These are phyloP conservation scores for Cystobasidium sp. DNA, from an alignment of 1,284 basidiomycete species.

Conservation along the genomic window DNA sequence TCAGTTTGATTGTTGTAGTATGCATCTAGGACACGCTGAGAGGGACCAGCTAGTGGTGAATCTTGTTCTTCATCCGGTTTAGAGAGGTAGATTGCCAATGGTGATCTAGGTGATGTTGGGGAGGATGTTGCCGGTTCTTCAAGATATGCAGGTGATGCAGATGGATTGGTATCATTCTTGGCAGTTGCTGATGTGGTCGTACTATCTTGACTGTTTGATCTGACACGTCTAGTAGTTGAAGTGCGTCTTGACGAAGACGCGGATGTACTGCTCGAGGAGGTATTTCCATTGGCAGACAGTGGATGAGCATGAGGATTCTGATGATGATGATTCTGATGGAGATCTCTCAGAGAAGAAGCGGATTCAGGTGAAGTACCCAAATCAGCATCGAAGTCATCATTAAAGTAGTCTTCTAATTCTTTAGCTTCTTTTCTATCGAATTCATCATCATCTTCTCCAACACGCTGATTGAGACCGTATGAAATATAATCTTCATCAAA, in stretches of 20 bases:
- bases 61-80: slow-evolving; percentile 21
- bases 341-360: slow-evolving; percentile 12
- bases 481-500: slow-evolving; percentile 5
- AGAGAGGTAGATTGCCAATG: slow-evolving; percentile 22
- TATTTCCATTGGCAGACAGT: no score
- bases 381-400: slow-evolving; percentile 11
- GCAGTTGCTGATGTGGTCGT: neutral
- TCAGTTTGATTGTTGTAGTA: neutral
- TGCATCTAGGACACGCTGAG: slow-evolving; percentile 1
- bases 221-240: neutral
- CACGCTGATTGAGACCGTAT: no score
- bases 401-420: slow-evolving; percentile 14
- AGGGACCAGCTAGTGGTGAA: slow-evolving; percentile 5
- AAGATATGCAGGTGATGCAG: neutral
- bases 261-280: no score
- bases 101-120: slow-evolving; percentile 1
- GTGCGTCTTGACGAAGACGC: no score
- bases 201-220: slow-evolving; percentile 20
- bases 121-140: neutral
- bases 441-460: slow-evolving; percentile 1
- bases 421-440: neutral
- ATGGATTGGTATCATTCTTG: neutral
- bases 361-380: slow-evolving; percentile 16
- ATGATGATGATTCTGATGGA: neutral
- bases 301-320: neutral